phyloP scores from a whole-genome alignment of 2,329 filamentous ascomycete genomes.

The Daldinia eschscholtzii region DNA sequence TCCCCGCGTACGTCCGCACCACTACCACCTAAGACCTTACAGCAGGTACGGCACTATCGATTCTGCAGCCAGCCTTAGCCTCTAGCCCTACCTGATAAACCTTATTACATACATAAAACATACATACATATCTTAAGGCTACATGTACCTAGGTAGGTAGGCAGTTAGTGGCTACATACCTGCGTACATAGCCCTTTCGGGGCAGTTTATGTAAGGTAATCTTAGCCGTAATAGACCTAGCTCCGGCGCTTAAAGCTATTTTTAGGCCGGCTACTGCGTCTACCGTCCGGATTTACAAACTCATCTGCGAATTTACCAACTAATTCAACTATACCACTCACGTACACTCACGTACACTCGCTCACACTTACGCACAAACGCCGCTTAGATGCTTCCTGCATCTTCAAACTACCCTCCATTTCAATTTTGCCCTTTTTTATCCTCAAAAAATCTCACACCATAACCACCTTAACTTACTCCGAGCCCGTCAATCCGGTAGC shows the following conservation, averaged over 20 bases:
- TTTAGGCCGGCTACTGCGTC: slow-evolving; percentile 30
- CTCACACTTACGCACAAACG: slow-evolving; percentile 18
- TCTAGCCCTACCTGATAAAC: slow-evolving; percentile 12
- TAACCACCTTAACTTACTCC: slow-evolving; percentile 9
- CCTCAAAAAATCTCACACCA: slow-evolving; percentile 7
- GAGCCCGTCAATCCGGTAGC: slow-evolving; percentile 16
- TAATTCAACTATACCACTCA: not conserved
- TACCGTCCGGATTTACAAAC: slow-evolving; percentile 12
- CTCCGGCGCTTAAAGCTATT: slow-evolving; percentile 39
- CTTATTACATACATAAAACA: slow-evolving; percentile 15
- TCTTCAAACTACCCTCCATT: slow-evolving; percentile 32
- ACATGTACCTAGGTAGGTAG: not conserved
- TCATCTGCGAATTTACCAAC: not conserved
- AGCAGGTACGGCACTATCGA: slow-evolving; percentile 9
- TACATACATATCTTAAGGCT: slow-evolving; percentile 3
- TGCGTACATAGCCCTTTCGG: slow-evolving; percentile 7
- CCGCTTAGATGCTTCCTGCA: slow-evolving; percentile 15
- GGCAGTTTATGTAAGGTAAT: slow-evolving; percentile 21
- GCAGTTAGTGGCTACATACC: not conserved
- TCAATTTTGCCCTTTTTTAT: slow-evolving; percentile 8
- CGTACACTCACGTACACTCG: not conserved
- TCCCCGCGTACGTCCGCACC: slow-evolving; percentile 13
- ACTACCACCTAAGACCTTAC: not conserved
- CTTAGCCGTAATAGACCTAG: slow-evolving; percentile 10
- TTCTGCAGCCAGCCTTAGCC: slow-evolving; percentile 13